A percentile compares a stretch with the other conserved stretches of the same genome.
These are phyloP conservation scores for Thecaphora thlaspeos DNA, from an alignment of 1,284 basidiomycete genomes.

Conservation along the genomic window DNA sequence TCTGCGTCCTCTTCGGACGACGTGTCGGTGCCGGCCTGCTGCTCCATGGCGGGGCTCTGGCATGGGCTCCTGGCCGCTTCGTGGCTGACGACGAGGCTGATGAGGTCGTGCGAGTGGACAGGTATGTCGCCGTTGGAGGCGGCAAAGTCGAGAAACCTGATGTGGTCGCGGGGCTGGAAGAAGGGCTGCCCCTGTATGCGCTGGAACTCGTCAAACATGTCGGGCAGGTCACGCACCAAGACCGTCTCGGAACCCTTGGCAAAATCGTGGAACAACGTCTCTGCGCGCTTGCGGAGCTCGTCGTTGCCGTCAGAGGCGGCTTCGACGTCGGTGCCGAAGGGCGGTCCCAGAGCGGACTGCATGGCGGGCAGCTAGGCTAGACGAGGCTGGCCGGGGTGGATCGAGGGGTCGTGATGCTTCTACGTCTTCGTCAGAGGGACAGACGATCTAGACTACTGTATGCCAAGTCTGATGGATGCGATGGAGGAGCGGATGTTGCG, in stretches of 20 bases:
- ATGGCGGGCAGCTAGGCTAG: too few species aligned
- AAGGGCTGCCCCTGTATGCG: slow-evolving; percentile 20
- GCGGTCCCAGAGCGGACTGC: too few species aligned
- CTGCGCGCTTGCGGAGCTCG: slow-evolving; percentile 17
- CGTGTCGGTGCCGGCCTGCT: neutral
- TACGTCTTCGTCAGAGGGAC: too few species aligned
- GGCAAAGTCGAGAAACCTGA: slow-evolving; percentile 22
- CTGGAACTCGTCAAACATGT: slow-evolving; percentile 29
- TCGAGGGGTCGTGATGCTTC: too few species aligned
- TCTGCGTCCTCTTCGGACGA: slow-evolving; percentile 10
- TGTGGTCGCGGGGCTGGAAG: slow-evolving; percentile 23
- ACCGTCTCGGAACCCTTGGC: slow-evolving; percentile 16
- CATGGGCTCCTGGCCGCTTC: slow-evolving; percentile 21
- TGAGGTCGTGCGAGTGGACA: slow-evolving; percentile 27
- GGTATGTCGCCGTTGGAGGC: slow-evolving; percentile 27
- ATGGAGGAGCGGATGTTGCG: too few species aligned
- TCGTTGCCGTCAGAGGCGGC: slow-evolving; percentile 13
- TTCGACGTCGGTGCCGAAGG: slow-evolving; percentile 12
- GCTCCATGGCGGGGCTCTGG: neutral
- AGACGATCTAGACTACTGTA: too few species aligned
- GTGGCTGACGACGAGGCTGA: slow-evolving; percentile 26
- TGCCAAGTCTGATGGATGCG: too few species aligned
- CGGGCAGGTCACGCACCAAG: slow-evolving; percentile 23
- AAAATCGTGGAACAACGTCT: slow-evolving; percentile 28
- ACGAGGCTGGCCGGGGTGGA: too few species aligned